Evolutionary conservation across 345 rosid genomes (phyloP), one percentile per base, ranked within the genome.

Genomic region (Moringa oleifera): DNA sequence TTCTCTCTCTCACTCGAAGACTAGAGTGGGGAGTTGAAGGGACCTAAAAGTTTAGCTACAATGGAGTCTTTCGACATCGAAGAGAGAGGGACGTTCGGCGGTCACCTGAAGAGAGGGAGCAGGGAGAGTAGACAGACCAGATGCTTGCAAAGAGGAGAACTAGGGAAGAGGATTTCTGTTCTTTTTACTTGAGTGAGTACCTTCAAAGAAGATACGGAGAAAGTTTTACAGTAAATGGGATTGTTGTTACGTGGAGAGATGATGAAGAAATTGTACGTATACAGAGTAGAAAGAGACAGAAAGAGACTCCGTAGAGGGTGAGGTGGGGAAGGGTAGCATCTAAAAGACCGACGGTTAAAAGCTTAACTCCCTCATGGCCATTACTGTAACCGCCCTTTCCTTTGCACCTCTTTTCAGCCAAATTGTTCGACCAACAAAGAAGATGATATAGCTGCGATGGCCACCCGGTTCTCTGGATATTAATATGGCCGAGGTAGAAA

Each of bases 11-110:
- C 53, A 1, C 20, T n/a, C 55, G 25, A 20, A 21, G 51, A 47
- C 2, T 13, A 18, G 15, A 41, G 18, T 9, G 67, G 36, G 36
- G 66, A 52, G 19, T n/a, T 50, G 20, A 62, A 74, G 17, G 36
- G n/a, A n/a, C n/a, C n/a, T 19, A 18, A 18, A 25, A 23, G 51
- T 9, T 53, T 31, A 31, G 25, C 24, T 65, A 9, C 4, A n/a
- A 18, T 8, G 68, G 65, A 16, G 36, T 53, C 50, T 28, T 2
- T 10, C 23, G 56, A 31, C 10, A 24, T 7, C 18, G 63, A 18
- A 62, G 41, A 58, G 51, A 70, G 56, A 55, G 9, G 28, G 8
- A 31, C 19, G 24, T 16, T 21, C 21, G 62, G 21, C 16, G 12
- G 37, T 57, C 1, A 55, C 37, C n/a, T 55, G 20, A 25, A 25